Evolutionary conservation across 1,284 basidiomycete genomes (phyloP).

Genomic region (Cystobasidium sp.): DNA sequence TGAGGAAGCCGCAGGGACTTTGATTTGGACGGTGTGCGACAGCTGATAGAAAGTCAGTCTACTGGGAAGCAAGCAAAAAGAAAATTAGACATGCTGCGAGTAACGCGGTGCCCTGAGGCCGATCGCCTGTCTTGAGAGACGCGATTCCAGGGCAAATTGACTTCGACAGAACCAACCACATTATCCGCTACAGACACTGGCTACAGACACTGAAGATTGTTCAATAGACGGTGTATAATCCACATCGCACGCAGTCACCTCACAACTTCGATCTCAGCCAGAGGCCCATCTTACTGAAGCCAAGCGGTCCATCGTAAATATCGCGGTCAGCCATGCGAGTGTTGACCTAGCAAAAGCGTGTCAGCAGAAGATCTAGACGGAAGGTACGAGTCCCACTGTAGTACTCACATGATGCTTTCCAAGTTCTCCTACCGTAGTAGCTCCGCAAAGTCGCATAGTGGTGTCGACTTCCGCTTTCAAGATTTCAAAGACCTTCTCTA

Average conservation of each 20-base stretch:
- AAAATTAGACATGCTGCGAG: too few species aligned
- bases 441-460: constrained; percentile 35
- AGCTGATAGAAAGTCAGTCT: too few species aligned
- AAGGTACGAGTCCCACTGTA: not conserved
- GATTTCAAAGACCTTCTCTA: constrained; percentile 37
- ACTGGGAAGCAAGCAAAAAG: too few species aligned
- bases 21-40: too few species aligned
- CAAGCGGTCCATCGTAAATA: constrained; percentile 33
- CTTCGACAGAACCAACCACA: not conserved
- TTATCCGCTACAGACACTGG: not conserved
- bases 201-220: not conserved
- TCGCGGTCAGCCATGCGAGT: constrained; percentile 29
- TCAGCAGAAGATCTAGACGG: not conserved
- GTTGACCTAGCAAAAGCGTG: constrained; percentile 11
- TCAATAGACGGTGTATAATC: not conserved
- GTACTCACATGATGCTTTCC: constrained; percentile 26
- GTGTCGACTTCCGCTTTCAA: constrained; percentile 37
- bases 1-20: not conserved
- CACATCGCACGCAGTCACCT: not conserved
- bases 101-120: too few species aligned
- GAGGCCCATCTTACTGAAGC: constrained; percentile 17
- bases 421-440: constrained; percentile 9
- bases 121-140: too few species aligned
- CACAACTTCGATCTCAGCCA: constrained; percentile 30
- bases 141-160: too few species aligned